A percentile compares a stretch with the other conserved stretches of the same genome.
Conservation (phyloP, 306 rosid species). For the Arachis stenosperma region DNA sequence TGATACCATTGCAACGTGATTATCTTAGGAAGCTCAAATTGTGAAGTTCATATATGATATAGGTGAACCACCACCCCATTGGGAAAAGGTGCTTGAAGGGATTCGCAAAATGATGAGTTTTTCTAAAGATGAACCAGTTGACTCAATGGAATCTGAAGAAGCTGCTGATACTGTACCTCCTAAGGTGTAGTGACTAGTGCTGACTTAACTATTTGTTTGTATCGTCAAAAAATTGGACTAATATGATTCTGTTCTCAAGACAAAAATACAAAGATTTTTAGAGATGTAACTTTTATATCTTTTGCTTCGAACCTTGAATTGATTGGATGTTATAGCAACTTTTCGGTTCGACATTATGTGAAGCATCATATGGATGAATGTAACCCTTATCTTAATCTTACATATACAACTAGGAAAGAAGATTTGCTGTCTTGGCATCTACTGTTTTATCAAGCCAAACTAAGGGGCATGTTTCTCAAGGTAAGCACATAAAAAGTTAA, state of each 20-base stretch:
- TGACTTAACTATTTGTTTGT: too few relatives aligned
- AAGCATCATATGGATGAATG: constrained; percentile 21
- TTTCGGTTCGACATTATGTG: background rate
- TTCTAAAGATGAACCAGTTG: constrained; percentile 67
- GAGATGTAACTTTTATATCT: too few relatives aligned
- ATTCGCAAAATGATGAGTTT: constrained; percentile 69
- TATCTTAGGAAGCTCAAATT: constrained; percentile 26
- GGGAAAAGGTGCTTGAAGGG: constrained; percentile 80
- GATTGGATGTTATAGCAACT: constrained; percentile 11
- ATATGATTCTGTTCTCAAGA: too few relatives aligned
- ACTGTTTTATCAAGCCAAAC: constrained; percentile 93
- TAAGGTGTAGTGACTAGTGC: constrained; percentile 52
- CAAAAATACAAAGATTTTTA: too few relatives aligned
- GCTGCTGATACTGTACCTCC: constrained; percentile 66
- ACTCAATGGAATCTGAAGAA: constrained; percentile 62
- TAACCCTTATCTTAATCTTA: constrained; percentile 28
- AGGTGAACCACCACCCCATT: constrained; percentile 70
- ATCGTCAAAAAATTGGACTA: too few relatives aligned
- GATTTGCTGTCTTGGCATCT: constrained; percentile 89
- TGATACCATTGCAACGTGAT: background rate
- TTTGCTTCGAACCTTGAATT: background rate
- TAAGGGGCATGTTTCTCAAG: constrained; percentile 81
- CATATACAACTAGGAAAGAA: constrained; percentile 65
- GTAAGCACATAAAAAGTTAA: constrained; percentile 46
- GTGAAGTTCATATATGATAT: constrained; percentile 32